Percentiles rank a stretch among this genome's conserved stretches.
phyloP scores from a whole-genome alignment of 1,284 basidiomycete species.

The Leccinum fallax region DNA sequence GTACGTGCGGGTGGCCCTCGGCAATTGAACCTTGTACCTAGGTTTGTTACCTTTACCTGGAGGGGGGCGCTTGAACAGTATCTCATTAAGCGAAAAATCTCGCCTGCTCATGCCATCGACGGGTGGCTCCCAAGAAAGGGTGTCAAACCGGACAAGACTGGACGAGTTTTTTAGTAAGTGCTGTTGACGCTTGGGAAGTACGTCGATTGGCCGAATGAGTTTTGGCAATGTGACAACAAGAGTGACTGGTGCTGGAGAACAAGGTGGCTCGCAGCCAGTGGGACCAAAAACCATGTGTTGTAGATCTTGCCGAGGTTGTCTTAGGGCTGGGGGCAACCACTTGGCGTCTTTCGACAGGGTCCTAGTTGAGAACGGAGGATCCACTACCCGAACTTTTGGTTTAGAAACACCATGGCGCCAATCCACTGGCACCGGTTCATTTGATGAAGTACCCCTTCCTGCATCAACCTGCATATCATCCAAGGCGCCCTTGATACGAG shows the following conservation, averaged over 20 bases:
- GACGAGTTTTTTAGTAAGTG: slow-evolving; percentile 42
- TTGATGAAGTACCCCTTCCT: slow-evolving; percentile 20
- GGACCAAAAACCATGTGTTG: slow-evolving; percentile 52
- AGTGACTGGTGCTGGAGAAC: slow-evolving; percentile 52
- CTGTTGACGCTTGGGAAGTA: slow-evolving; percentile 50
- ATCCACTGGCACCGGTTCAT: slow-evolving; percentile 22
- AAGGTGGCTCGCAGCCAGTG: slow-evolving; percentile 54
- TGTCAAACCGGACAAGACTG: slow-evolving; percentile 59
- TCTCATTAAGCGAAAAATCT: slow-evolving; percentile 69
- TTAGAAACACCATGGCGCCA: slow-evolving; percentile 18
- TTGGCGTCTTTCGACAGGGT: slow-evolving; percentile 32
- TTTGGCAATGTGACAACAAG: slow-evolving; percentile 62
- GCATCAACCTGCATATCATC: slow-evolving; percentile 62
- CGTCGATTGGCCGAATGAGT: slow-evolving; percentile 43
- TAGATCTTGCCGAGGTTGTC: slow-evolving; percentile 39
- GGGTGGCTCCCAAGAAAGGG: slow-evolving; percentile 77
- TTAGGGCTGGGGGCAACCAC: slow-evolving; percentile 62
- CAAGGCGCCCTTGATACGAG: slow-evolving; percentile 85
- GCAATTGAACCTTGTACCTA: slow-evolving; percentile 58
- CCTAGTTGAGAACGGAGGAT: slow-evolving; percentile 12
- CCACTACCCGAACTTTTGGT: slow-evolving; percentile 21
- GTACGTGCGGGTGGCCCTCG: slow-evolving; percentile 36
- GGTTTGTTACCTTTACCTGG: slow-evolving; percentile 44
- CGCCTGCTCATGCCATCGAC: slow-evolving; percentile 63
- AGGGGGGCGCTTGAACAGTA: slow-evolving; percentile 60